Evolutionary conservation across 495 filamentous ascomycete genomes (phyloP).

Genomic region (Lasiosphaeria ovina): DNA sequence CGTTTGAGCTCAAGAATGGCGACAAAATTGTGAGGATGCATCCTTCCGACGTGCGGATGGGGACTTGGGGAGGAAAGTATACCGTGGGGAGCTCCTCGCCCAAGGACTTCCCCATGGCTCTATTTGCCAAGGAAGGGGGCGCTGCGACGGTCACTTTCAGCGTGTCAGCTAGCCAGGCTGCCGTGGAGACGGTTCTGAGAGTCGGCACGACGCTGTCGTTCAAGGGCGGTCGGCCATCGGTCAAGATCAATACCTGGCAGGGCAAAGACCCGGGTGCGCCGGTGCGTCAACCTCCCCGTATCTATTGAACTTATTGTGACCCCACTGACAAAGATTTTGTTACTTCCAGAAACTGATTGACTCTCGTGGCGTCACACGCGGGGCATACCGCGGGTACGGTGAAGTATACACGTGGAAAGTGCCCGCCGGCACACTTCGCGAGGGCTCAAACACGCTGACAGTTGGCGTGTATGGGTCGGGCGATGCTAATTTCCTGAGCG

Average conservation of each 20-base stretch:
- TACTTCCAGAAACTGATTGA: conserved; percentile 45
- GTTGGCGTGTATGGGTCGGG: conserved; percentile 53
- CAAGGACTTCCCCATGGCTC: conserved; percentile 57
- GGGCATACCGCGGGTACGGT: conserved; percentile 56
- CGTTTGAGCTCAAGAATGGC: conserved; percentile 57
- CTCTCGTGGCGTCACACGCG: conserved; percentile 57
- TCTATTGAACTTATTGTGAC: neutral
- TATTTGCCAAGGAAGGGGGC: conserved; percentile 56
- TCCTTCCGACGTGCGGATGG: conserved; percentile 56
- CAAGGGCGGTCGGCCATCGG: conserved; percentile 48
- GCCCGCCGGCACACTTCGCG: conserved; percentile 48
- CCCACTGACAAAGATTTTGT: neutral
- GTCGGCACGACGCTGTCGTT: conserved; percentile 54
- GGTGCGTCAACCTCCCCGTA: conserved; percentile 32
- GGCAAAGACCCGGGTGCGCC: conserved; percentile 50
- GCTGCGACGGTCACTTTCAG: conserved; percentile 55
- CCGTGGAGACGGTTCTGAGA: conserved; percentile 40
- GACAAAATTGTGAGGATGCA: conserved; percentile 61
- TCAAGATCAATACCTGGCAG: conserved; percentile 46
- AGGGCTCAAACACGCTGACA: conserved; percentile 55
- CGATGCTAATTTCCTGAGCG: conserved; percentile 49
- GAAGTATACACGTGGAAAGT: conserved; percentile 56
- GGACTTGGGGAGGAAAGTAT: conserved; percentile 51
- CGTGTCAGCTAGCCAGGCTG: conserved; percentile 38
- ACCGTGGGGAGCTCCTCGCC: conserved; percentile 49